phyloP scores from a whole-genome alignment of 805 yeast species.

The Schwanniomyces sp. region DNA sequence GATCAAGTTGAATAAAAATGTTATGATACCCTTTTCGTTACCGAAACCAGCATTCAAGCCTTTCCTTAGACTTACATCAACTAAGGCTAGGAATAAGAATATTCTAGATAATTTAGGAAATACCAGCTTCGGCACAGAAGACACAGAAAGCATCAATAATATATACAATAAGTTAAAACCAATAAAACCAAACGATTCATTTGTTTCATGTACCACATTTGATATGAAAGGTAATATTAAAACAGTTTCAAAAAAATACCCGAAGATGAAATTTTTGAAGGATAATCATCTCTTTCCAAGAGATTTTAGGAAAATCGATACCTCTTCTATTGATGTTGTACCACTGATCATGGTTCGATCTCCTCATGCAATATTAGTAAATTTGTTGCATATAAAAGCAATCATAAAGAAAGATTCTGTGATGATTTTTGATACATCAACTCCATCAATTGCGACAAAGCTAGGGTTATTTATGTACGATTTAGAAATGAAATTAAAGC shows the following conservation, averaged over 20 bases:
- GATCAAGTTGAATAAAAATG: not conserved
- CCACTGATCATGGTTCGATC: constrained; percentile 83
- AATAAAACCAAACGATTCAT: constrained; percentile 47
- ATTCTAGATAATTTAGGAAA: not conserved
- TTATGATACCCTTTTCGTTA: not conserved
- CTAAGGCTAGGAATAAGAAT: constrained; percentile 3
- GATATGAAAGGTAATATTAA: constrained; percentile 67
- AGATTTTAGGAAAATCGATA: constrained; percentile 82
- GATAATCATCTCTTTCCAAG: constrained; percentile 79
- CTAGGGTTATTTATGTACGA: constrained; percentile 83
- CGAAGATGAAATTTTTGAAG: constrained; percentile 66
- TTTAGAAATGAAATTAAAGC: constrained; percentile 67
- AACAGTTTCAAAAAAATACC: constrained; percentile 70
- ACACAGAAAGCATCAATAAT: not conserved
- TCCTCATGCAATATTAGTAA: constrained; percentile 74
- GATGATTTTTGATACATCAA: constrained; percentile 77
- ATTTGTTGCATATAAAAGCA: constrained; percentile 85
- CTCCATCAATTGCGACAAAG: constrained; percentile 63
- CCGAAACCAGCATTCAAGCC: not conserved
- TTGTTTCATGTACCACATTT: constrained; percentile 79
- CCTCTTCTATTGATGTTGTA: constrained; percentile 72
- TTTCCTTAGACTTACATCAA: not conserved
- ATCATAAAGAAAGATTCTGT: constrained; percentile 79
- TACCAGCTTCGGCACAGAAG: not conserved
- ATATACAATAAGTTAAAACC: constrained; percentile 33